These are phyloP conservation scores for Geotrichum macrosporum DNA, from an alignment of 1,139 yeast species.

Conservation along the genomic window DNA sequence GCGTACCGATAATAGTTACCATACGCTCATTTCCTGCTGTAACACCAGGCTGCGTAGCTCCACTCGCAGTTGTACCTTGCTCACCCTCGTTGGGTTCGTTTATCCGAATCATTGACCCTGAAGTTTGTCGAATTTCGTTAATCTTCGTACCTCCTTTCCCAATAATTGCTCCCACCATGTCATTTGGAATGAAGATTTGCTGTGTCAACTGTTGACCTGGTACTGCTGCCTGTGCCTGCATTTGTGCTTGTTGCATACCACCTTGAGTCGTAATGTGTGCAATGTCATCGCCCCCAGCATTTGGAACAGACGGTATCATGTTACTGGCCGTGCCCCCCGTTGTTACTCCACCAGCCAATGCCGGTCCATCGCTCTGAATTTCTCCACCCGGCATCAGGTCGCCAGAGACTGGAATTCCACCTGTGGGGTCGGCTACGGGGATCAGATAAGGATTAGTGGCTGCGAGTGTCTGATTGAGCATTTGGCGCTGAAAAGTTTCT, in stretches of 20 bases:
- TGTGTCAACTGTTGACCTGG: conserved; percentile 32
- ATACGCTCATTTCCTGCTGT: conserved; percentile 49
- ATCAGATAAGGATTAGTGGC: conserved; percentile 26
- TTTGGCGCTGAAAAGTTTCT: conserved; percentile 30
- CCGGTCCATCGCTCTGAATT: background rate
- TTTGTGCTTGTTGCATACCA: conserved; percentile 27
- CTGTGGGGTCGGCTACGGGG: conserved; percentile 19
- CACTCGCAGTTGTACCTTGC: conserved; percentile 5
- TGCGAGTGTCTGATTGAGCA: conserved; percentile 26
- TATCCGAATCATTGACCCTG: conserved; percentile 59
- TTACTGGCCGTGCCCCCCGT: conserved; percentile 11
- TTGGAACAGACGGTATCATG: conserved; percentile 2
- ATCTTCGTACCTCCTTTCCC: conserved; percentile 79
- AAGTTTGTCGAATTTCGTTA: conserved; percentile 69
- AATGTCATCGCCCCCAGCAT: conserved; percentile 14
- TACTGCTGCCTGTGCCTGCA: conserved; percentile 26
- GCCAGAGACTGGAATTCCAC: background rate
- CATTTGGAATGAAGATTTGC: conserved; percentile 61
- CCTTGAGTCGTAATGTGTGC: conserved; percentile 15
- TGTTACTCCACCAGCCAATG: conserved; percentile 12
- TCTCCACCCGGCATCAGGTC: conserved; percentile 2
- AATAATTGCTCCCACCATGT: conserved; percentile 76
- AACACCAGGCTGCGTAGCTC: conserved; percentile 15
- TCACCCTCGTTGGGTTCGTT: conserved; percentile 24
- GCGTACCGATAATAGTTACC: conserved; percentile 65